These are phyloP conservation scores for Acorus gramineus DNA, from an alignment of 106 monocot species.

Conservation along the genomic window DNA sequence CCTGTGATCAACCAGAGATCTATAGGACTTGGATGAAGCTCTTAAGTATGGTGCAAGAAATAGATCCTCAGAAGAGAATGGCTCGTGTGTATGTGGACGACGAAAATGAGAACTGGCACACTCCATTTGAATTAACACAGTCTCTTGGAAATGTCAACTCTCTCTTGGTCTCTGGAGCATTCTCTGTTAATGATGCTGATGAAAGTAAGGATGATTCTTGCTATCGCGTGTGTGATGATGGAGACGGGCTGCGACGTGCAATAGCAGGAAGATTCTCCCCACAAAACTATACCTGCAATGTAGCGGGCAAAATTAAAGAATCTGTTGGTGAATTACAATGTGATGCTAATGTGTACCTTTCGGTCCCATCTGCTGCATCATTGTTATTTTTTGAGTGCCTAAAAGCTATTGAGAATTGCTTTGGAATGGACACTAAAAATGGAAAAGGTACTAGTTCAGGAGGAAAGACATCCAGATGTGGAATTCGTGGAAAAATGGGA, in stretches of 20 bases:
- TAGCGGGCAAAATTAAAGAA: conserved; percentile 5
- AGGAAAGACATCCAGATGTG: too few relatives aligned
- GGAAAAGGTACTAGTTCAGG: too few relatives aligned
- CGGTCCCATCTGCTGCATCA: conserved; percentile 24
- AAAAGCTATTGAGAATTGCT: conserved; percentile 56
- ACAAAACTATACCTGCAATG: conserved; percentile 18
- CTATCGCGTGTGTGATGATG: conserved; percentile 13
- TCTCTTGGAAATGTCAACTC: conserved; percentile 50
- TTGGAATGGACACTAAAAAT: conserved; percentile 8
- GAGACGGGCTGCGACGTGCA: conserved; percentile 24
- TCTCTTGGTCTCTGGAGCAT: conserved; percentile 51
- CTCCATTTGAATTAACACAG: conserved; percentile 42
- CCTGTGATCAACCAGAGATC: conserved; percentile 50
- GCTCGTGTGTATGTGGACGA: conserved; percentile 53
- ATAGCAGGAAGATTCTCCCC: conserved; percentile 50
- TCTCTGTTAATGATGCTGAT: conserved; percentile 21
- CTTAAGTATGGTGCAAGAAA: conserved; percentile 62
- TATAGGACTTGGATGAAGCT: conserved; percentile 51
- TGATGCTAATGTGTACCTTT: not conserved
- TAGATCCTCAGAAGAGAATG: conserved; percentile 70
- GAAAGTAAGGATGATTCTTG: conserved; percentile 13
- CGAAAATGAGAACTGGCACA: conserved; percentile 44
- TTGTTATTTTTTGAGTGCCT: conserved; percentile 58
- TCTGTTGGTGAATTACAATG: not conserved
- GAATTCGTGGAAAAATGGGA: too few relatives aligned